Evolutionary conservation across 257 asterid genomes (phyloP), one percentile per base, ranked within the genome.

Genomic region (Solanum arcanum): DNA sequence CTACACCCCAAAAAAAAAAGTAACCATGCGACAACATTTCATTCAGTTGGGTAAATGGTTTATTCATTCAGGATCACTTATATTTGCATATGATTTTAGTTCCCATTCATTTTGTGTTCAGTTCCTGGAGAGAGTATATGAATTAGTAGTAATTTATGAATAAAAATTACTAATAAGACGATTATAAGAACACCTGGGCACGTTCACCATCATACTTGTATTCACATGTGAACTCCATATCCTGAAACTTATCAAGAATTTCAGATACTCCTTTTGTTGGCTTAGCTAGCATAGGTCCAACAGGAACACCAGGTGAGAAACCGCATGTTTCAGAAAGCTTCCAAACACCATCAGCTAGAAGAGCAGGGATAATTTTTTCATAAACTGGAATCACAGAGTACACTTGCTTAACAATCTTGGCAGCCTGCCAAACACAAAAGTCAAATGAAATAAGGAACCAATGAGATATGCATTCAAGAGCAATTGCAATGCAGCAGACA

Each of bases 171-270:
- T 86, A 49, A 31, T 27, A 78, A 68, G 15, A 60, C 31, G 60
- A 56, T 49, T 90, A 20, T 66, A 21, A 68, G 75, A 88, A 87
- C 90, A 97, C 99, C 98, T 96, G 98, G 80, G 99, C 98, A 86
- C 99, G 98, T 89, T 97, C 99, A 87, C 99, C 99, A 47, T 97
- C 99, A 84, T 97, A 97, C 91, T 97, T 97, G 95, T 97, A 97
- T 92, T 97, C 99, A 89, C 99, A 96, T 47, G 99, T 96, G 92
- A 88, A 97, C 89, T 93, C 98, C 94, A 90, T 93, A 87, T 94
- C 94, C 84, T 97, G 97, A 92, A 96, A 97, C 92, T 95, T 97
- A 18, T 97, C 99, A 89, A 97, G 91, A 86, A 97, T 97, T 92
- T 97, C 99, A 87, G 96, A 93, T 86, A 97, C 99, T 83, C 98